phyloP scores from a whole-genome alignment of 805 yeast species.

The Tetrapisispora namnaoensis region DNA sequence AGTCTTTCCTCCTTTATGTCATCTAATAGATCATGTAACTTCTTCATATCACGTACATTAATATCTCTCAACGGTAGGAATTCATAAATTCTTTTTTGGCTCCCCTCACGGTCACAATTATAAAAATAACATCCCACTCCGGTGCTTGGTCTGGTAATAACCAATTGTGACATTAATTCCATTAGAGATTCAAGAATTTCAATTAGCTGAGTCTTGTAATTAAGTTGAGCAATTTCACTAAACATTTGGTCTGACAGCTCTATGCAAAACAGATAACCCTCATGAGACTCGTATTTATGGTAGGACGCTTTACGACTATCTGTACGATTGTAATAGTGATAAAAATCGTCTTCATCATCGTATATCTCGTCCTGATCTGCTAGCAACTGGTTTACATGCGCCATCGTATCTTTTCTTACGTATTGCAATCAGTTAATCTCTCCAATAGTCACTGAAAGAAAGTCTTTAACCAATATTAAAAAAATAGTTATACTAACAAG shows the following conservation, averaged over 20 bases:
- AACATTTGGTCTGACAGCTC: slow-evolving; percentile 44
- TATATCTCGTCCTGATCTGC: not conserved
- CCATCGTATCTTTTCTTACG: not conserved
- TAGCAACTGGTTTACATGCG: no score
- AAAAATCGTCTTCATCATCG: not conserved
- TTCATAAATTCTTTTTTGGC: slow-evolving; percentile 34
- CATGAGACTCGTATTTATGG: slow-evolving; percentile 39
- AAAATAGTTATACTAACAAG: no score
- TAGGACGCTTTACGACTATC: slow-evolving; percentile 7
- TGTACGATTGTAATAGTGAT: not conserved
- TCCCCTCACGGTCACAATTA: slow-evolving; percentile 34
- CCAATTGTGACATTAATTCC: slow-evolving; percentile 55
- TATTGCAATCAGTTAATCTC: not conserved
- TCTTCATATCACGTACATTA: slow-evolving; percentile 48
- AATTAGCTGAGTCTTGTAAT: slow-evolving; percentile 35
- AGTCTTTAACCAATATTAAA: no score
- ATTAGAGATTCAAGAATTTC: slow-evolving; percentile 48
- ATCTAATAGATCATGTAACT: slow-evolving; percentile 39
- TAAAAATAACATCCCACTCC: slow-evolving; percentile 67
- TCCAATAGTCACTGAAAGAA: not conserved
- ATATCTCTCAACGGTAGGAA: slow-evolving; percentile 46
- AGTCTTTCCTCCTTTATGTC: slow-evolving; percentile 30
- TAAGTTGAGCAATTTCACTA: slow-evolving; percentile 26
- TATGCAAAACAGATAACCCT: slow-evolving; percentile 54
- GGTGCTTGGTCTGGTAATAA: slow-evolving; percentile 55